Evolutionary conservation across 768 basidiomycete species (phyloP), one percentile per base, ranked within the genome.

Genomic region (Suillus americanus): DNA sequence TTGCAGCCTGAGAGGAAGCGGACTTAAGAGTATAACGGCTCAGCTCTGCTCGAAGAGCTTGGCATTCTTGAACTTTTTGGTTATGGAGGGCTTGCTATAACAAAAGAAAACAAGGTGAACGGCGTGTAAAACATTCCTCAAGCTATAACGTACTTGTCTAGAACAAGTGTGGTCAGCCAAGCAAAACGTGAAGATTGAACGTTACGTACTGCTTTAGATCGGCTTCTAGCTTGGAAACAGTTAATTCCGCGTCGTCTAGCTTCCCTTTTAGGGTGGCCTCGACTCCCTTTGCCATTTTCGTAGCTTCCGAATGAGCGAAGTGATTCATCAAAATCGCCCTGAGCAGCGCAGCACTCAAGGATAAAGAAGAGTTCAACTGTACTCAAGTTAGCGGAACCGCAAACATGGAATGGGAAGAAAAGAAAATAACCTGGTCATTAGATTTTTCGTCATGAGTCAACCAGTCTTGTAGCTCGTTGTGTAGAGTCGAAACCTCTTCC

Each of bases 281-380:
- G 62, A 83, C 77, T 64, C 74, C 78, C 76, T 88, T 91, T 53
- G 90, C 85, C 68, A 79, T 75, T 79, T 88, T 90, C 74, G 83
- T 87, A 65, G 86, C 85, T 73, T 94, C 92, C 41, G 89, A 89
- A 78, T 92, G 90, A 69, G 91, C 89, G 59, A 86, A 79, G 74
- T 92, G 89, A 72, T 94, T 94, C 79, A 90, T 85, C 64, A 94
- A 84, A 74, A 94, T 94, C 62, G 91, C 91, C 67, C 89, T 87
- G 73, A 94, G 81, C 57, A 94, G 85, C 59, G 89, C 87, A 70
- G 90, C 88, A 78, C 90, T 91, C 69, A 94, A 82, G 69, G 86
- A 81, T 55, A 94, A 85, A 35, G 90, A 87, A 69, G 87, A 84
- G 64, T 50, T 50, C 50, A 83, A 79, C 88, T 91, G 73, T 2